Percentiles rank a stretch among this genome's conserved stretches.
Conservation (phyloP, 495 filamentous ascomycete species). For the Xanthoparmelia taractica region DNA sequence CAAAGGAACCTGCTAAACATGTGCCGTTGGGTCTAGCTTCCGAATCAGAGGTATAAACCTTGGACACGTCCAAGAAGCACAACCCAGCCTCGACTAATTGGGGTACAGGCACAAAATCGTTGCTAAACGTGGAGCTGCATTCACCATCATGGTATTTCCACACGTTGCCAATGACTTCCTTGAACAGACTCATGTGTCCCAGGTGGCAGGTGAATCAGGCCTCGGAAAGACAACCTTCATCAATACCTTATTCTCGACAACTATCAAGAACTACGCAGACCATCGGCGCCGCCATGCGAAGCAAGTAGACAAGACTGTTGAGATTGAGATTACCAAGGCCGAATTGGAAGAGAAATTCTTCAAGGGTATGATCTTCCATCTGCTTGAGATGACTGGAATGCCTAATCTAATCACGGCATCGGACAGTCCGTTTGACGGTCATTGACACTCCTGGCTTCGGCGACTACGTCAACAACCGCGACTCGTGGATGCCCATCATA, state of each 20-base stretch:
- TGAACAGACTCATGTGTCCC: slow-evolving; percentile 4
- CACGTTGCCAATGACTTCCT: neutral
- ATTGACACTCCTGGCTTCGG: slow-evolving; percentile 98
- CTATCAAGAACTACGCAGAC: slow-evolving; percentile 99
- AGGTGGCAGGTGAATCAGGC: slow-evolving; percentile 98
- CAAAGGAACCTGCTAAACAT: slow-evolving; percentile 11
- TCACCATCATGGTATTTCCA: slow-evolving; percentile 88
- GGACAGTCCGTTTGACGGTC: slow-evolving; percentile 86
- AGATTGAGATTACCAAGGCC: slow-evolving; percentile 99
- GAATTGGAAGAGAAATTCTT: slow-evolving; percentile 99
- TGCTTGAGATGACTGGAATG: slow-evolving; percentile 20
- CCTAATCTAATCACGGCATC: slow-evolving; percentile 17
- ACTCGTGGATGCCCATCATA: slow-evolving; percentile 99
- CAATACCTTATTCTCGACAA: slow-evolving; percentile 99
- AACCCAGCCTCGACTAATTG: slow-evolving; percentile 7
- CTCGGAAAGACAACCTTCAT: slow-evolving; percentile 99
- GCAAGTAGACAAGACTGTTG: slow-evolving; percentile 97
- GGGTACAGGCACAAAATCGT: slow-evolving; percentile 88
- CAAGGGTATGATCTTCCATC: slow-evolving; percentile 62
- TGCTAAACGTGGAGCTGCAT: slow-evolving; percentile 95
- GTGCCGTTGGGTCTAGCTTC: slow-evolving; percentile 47
- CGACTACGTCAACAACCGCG: slow-evolving; percentile 99
- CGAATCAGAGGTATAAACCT: slow-evolving; percentile 67
- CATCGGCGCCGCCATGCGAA: slow-evolving; percentile 97
- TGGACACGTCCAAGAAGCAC: slow-evolving; percentile 15